Base-by-base conservation (phyloP, 2,329 filamentous ascomycete genomes). In the Leptographium radiaticola region DNA sequence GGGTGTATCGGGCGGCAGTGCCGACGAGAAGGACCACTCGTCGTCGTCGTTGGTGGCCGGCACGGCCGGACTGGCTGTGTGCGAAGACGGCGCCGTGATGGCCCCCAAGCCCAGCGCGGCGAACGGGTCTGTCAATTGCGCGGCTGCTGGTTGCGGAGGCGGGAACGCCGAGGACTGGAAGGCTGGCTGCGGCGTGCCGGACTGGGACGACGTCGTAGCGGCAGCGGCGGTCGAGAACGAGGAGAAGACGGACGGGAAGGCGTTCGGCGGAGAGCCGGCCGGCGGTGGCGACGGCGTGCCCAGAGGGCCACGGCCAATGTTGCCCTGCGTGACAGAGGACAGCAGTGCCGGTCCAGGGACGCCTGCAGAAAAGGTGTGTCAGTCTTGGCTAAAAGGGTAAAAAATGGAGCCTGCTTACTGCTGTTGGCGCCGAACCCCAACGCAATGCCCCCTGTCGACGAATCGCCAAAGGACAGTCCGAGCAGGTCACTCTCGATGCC, bases 11-110 rank as follows among this genome's bases (percentile, higher is more conserved):
- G 74, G 68, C 33, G 91, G 91, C 15, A 96, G 75, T 0, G 91
- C 84, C 0, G 91, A 97, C 4, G 87, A 82, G 66, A 97, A 97
- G 30, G 82, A 86, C 90, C 91, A 97, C 64, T 97, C 91, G 59
- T 97, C 91, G 51, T 96, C 91, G 47, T 87, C 81, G 51, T 72
- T 73, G 9, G 70, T 57, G 0, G 70, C 53, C 0, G 65, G 53
- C 2, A 63, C 58, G 2, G 57, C 57, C 1, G 67, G 65, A 36
- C 65, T 63, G 4, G 70, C 64, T 0, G 67, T 66, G 10, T 64
- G 51, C 6, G 70, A 62, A 12, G 42, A 13, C 25, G 43, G 43
- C 53, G 71, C 67, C 11, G 62, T 60, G 51, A 69, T 67, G n/a
- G 66, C 65, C 6, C 70, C 61, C 2, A 70, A 66, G 16, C 68